Base-by-base conservation (phyloP, 306 rosid species). In the Neltuma alba region DNA sequence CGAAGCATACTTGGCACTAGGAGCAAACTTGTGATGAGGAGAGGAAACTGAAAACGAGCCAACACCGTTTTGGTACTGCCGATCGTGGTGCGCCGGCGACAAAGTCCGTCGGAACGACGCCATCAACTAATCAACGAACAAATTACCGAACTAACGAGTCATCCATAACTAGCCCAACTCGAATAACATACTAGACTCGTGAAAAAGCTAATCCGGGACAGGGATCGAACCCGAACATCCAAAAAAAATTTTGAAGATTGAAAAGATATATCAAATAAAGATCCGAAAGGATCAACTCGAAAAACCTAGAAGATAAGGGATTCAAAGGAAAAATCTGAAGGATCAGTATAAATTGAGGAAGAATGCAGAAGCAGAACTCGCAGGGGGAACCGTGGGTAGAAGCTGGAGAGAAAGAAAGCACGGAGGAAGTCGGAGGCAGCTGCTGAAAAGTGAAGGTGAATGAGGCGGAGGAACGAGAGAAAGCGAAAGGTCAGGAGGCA, bases 21-120 rank as follows among this genome's bases (percentile, higher is more conserved):
- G 33, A 68, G 88, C 70, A 1, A 85, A 72, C 89, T 91, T 96
- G 70, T 89, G 91, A 62, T 97, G 83, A 8, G 94, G 89, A 14
- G 96, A 90, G 7, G 89, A 86, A 2, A 81, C 81, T 2, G 96
- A 78, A 63, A 88, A 82, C 12, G 77, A 82, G 42, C 76, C 80
- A 3, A 61, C 85, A 57, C 94, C 97, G 85, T 91, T 91, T 44
- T 78, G 79, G 77, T 84, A 76, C 63, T 71, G 74, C 55, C 96
- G 93, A 78, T 93, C 97, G 23, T 77, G 85, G 78, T 84, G 87
- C 33, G 92, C 94, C 86, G 99, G 99, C 81, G 98, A 93, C 0
- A 88, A 84, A 67, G 97, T 88, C 45, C 99, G 89, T 37, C 99
- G 99, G 72, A 96, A 81, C 45, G 98, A 93, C 70, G 94, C 97